Evolutionary conservation across 805 yeast species (phyloP).

Genomic region (Scheffersomyces lignosus): DNA sequence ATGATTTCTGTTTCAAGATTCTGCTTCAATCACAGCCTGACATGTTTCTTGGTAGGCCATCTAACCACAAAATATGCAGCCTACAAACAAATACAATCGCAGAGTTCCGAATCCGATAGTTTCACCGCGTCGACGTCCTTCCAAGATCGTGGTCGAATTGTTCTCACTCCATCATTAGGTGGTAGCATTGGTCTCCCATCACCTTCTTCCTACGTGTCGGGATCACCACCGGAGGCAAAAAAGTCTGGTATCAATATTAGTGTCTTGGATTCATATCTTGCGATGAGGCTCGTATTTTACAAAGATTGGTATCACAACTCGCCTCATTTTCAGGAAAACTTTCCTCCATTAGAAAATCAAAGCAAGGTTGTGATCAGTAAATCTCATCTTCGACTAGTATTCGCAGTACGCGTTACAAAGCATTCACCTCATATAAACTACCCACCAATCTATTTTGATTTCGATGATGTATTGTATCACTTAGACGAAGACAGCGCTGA

Average conservation of each 20-base stretch:
- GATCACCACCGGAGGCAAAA: no score
- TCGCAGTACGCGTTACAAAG: slow-evolving; percentile 13
- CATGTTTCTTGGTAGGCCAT: slow-evolving; percentile 30
- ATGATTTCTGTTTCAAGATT: slow-evolving; percentile 24
- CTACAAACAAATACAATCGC: slow-evolving; percentile 3
- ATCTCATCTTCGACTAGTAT: slow-evolving; percentile 13
- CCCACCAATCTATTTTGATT: slow-evolving; percentile 26
- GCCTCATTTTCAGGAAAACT: slow-evolving; percentile 3
- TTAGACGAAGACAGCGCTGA: slow-evolving; percentile 3
- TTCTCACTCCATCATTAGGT: slow-evolving; percentile 12
- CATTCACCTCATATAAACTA: slow-evolving; percentile 8
- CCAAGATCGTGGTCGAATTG: slow-evolving; percentile 8
- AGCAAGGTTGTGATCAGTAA: slow-evolving; percentile 3
- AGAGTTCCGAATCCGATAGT: background rate
- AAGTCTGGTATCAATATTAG: background rate
- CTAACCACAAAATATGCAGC: slow-evolving; percentile 28
- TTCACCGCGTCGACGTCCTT: background rate
- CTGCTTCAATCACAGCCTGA: slow-evolving; percentile 22
- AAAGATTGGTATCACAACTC: slow-evolving; percentile 33
- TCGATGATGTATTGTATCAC: slow-evolving; percentile 12
- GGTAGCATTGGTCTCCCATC: background rate
- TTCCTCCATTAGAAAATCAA: background rate
- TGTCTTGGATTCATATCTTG: slow-evolving; percentile 17
- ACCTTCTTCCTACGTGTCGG: no score
- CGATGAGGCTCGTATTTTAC: slow-evolving; percentile 29